Evolutionary conservation across 805 yeast genomes (phyloP).

Genomic region (Candida nonsorbophila): DNA sequence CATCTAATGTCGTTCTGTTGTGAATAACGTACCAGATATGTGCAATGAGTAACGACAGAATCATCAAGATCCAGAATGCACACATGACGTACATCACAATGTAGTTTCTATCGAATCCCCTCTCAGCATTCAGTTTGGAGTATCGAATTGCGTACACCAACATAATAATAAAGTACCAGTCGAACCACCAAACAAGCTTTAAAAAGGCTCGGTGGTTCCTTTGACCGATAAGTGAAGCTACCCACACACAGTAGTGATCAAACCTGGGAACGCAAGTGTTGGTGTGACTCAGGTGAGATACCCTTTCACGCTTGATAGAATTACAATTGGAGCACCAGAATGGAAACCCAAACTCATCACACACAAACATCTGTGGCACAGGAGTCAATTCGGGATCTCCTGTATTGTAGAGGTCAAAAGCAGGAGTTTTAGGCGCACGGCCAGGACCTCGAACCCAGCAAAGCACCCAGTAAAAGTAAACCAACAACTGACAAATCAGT

Average conservation of each 20-base stretch:
- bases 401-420: constrained; percentile 23
- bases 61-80: constrained; percentile 42
- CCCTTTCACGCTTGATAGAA: constrained; percentile 58
- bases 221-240: constrained; percentile 69
- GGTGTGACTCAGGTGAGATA: constrained; percentile 61
- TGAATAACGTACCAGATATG: constrained; percentile 40
- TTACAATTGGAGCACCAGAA: constrained; percentile 68
- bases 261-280: constrained; percentile 62
- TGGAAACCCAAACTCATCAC: constrained; percentile 73
- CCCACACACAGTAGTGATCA: constrained; percentile 83
- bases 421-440: constrained; percentile 25
- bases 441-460: constrained; percentile 59
- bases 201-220: constrained; percentile 58
- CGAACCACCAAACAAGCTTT: constrained; percentile 40
- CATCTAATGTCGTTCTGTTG: constrained; percentile 60
- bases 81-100: constrained; percentile 42
- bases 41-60: constrained; percentile 34
- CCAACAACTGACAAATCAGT: constrained; percentile 14
- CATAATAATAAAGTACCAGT: constrained; percentile 25
- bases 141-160: constrained; percentile 19
- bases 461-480: constrained; percentile 38
- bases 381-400: constrained; percentile 15
- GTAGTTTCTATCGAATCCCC: constrained; percentile 40
- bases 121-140: constrained; percentile 10
- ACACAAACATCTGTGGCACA: constrained; percentile 57